Conservation (phyloP, 148 eudicot genomes). For the Silene uniflora region DNA sequence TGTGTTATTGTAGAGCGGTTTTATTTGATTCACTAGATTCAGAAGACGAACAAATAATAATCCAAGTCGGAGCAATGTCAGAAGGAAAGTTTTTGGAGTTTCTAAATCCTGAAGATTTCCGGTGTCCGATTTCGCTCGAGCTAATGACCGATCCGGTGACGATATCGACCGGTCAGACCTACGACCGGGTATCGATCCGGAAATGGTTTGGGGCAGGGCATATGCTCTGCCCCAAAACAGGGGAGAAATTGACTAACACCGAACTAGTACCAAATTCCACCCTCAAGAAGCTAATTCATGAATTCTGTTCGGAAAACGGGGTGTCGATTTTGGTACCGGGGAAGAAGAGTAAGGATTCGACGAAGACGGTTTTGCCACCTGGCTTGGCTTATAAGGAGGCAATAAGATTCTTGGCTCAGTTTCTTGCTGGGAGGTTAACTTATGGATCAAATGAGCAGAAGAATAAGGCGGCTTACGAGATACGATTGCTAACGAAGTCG, state of each 20-base stretch:
- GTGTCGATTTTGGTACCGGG: slow-evolving; percentile 48
- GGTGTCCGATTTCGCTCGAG: slow-evolving; percentile 88
- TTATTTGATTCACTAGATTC: slow-evolving; percentile 40
- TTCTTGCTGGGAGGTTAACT: slow-evolving; percentile 42
- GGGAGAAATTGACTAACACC: slow-evolving; percentile 46
- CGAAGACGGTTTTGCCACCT: slow-evolving; percentile 34
- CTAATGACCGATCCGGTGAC: slow-evolving; percentile 87
- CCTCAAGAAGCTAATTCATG: slow-evolving; percentile 56
- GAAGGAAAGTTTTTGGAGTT: slow-evolving; percentile 32
- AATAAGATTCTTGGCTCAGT: slow-evolving; percentile 44
- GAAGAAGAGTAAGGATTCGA: slow-evolving; percentile 36
- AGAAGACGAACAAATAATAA: not conserved
- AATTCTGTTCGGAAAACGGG: slow-evolving; percentile 62
- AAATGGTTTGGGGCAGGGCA: slow-evolving; percentile 77
- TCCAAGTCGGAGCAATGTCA: slow-evolving; percentile 22
- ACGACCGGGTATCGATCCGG: slow-evolving; percentile 64
- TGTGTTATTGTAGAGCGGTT: slow-evolving; percentile 73
- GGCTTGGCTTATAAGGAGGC: slow-evolving; percentile 42
- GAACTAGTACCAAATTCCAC: slow-evolving; percentile 63
- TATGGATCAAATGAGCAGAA: slow-evolving; percentile 48
- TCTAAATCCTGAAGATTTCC: slow-evolving; percentile 67
- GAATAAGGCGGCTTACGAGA: slow-evolving; percentile 64
- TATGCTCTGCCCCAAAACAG: slow-evolving; percentile 74
- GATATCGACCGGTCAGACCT: slow-evolving; percentile 70
- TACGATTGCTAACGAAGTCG: slow-evolving; percentile 65